Base-by-base conservation (phyloP, 371 early-diverging fungal species). In the Dinochytrium kinnereticum region DNA sequence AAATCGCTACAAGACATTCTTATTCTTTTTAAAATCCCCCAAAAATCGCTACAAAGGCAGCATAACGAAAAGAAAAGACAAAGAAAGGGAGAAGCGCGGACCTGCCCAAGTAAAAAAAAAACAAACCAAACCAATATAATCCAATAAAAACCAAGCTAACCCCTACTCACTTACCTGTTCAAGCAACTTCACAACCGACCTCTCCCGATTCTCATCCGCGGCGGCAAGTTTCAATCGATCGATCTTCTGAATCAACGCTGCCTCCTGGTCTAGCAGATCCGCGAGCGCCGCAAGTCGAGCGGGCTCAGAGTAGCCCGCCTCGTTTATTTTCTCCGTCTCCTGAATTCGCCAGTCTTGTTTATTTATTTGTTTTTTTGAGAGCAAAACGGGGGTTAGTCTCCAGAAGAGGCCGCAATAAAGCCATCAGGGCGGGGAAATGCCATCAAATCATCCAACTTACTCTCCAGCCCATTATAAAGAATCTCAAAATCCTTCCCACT, bases 241-340 rank as follows among this genome's bases (percentile, higher is more conserved):
- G 51, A 87, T 84, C 59, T 87, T 86, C 66, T 87, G 87, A 36
- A 87, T 78, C 36, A 87, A 73, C 10, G 80, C 80, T 0, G 84
- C 81, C 68, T 87, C 87, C 64, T 87, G 85, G 70, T 87, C 86
- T 55, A 87, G 61, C 55, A 87, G 69, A 66, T 85, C 83, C 1
- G 86, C 85, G 19, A 87, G 78, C 1, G 80, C 81, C 0, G 82
- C 82, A 17, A 86, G 77, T n/a, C 84, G 67, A 2, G 80, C 84
- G 0, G 84, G 82, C 33, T 83, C 84, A 1, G 81, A 76, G 57
- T 82, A 76, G 31, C 77, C 72, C 33, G 81, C 59, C 51, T 39
- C 64, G 37, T 83, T 82, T 76, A 87, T 87, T 64, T 76, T 77
- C 0, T 66, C 64, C 33, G 83, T 81, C 72, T 87, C 84, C 31